Base-by-base conservation (phyloP, 768 basidiomycete species). In the Ephemerocybe angulata region DNA sequence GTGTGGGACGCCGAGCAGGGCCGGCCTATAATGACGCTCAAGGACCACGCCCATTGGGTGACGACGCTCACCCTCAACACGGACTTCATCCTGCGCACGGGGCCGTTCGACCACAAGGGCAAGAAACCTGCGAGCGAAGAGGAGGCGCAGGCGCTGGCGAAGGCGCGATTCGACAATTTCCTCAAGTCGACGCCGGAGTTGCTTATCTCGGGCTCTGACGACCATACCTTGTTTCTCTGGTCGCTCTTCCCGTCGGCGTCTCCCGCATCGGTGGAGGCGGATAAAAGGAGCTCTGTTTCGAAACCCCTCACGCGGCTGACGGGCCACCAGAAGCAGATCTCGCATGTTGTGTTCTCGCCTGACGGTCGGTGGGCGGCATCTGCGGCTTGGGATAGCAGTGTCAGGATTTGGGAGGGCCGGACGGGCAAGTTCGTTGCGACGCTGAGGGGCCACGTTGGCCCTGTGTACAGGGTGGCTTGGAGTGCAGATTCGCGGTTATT, bases 31-130 rank as follows among this genome's bases (percentile, higher is more conserved):
- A 81, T 95, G 62, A 86, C 87, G 0, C 74, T 98, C 25, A 93
- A 91, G 68, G 94, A 98, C 58, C 96, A 99, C 63, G 97, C 94
- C 0, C 97, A 99, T 65, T 98, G 95, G 96, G 97, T 99, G 7
- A 99, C 95, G 19, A 98, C 95, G 0, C 83, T 99, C 41, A 86
- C 97, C 3, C 78, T 98, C 52, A 96, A 94, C 69, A 95, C 95
- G 10, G 96, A 99, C 67, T 97, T 95, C 64, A 84, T 96, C 25
- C 79, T 97, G 3, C 86, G 95, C 22, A 98, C 96, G 0, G 96
- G 96, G 0, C 94, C 96, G 0, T 98, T 90, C 62, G 94, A 98
- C 67, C 91, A 97, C 61, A 88, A 80, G 1, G 83, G 81, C 41
- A 94, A 90, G 70, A 80, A 78, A 52, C 89, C 93, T 0, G 71